A percentile compares a stretch with the other conserved stretches of the same genome.
Conservation (phyloP, 2,329 filamentous ascomycete genomes). For the Iodosphaeria phyllophila region DNA sequence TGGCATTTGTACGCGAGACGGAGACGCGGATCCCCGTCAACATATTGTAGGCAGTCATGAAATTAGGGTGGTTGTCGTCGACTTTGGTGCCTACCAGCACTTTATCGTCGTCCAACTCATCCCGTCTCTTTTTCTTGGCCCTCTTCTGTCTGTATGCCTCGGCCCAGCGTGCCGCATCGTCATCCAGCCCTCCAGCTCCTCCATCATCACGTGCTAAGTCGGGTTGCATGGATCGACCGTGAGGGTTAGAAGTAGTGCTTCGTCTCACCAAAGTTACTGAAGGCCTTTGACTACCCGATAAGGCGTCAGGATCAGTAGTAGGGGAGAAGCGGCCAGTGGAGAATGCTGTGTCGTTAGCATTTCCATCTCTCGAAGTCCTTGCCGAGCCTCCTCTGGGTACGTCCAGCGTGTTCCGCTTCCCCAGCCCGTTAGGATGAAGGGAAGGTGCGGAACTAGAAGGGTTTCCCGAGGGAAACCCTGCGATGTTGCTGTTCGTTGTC, state of each 20-base stretch:
- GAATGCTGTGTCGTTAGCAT: conserved; percentile 41
- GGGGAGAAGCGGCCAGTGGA: conserved; percentile 73
- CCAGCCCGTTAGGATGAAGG: conserved; percentile 31
- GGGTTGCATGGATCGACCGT: conserved; percentile 66
- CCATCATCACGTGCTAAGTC: conserved; percentile 72
- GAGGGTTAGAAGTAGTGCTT: too few species aligned
- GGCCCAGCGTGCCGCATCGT: conserved; percentile 81
- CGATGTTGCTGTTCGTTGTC: too few species aligned
- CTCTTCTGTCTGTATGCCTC: conserved; percentile 85
- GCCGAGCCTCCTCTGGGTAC: conserved; percentile 53
- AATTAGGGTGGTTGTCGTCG: conserved; percentile 92
- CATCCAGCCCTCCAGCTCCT: conserved; percentile 59
- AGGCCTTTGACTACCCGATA: conserved; percentile 37
- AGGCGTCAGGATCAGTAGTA: conserved; percentile 30
- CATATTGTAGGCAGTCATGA: conserved; percentile 98
- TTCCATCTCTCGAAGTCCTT: conserved; percentile 57
- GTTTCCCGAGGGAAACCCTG: not conserved
- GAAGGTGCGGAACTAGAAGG: conserved; percentile 14
- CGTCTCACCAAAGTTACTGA: conserved; percentile 72
- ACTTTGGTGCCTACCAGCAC: conserved; percentile 95
- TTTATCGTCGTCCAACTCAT: conserved; percentile 81
- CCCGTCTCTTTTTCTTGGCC: conserved; percentile 69
- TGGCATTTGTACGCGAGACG: conserved; percentile 90
- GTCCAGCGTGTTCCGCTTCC: conserved; percentile 76
- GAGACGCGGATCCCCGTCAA: conserved; percentile 95